phyloP scores from a whole-genome alignment of 2,329 filamentous ascomycete genomes.

The Rhinocladiella similis region DNA sequence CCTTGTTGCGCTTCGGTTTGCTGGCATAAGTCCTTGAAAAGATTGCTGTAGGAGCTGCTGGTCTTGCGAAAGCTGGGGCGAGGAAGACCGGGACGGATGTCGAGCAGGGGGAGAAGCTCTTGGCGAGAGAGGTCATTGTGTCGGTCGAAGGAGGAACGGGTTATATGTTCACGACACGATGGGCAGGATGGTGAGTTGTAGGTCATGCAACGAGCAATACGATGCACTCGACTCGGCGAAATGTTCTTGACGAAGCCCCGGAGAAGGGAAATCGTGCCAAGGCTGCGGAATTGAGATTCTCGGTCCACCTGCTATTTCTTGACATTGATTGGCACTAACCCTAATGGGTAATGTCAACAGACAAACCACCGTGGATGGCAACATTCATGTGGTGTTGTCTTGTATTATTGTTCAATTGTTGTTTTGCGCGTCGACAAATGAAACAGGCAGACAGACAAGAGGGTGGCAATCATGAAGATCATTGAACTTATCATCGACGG shows the following conservation, averaged over 20 bases:
- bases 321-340: slow-evolving; percentile 5
- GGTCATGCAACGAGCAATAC: not conserved
- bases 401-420: not conserved
- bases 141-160: not conserved
- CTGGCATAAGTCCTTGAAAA: slow-evolving; percentile 29
- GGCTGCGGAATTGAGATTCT: slow-evolving; percentile 4
- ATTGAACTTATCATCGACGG: slow-evolving; percentile 50
- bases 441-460: too few relatives aligned
- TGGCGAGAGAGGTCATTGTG: slow-evolving; percentile 13
- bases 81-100: slow-evolving; percentile 41
- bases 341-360: slow-evolving; percentile 17
- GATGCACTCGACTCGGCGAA: not conserved
- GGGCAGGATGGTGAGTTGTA: not conserved
- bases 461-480: slow-evolving; percentile 43
- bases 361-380: not conserved
- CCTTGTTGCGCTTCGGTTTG: slow-evolving; percentile 28
- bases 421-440: not conserved
- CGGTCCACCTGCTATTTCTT: slow-evolving; percentile 7
- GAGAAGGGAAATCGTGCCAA: slow-evolving; percentile 13
- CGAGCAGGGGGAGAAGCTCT: slow-evolving; percentile 1
- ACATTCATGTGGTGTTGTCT: not conserved
- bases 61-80: slow-evolving; percentile 36
- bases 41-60: slow-evolving; percentile 9
- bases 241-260: not conserved
- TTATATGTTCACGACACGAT: not conserved